Evolutionary conservation across 352 stramenopile species (phyloP).

Genomic region (Aphanomyces invadans): DNA sequence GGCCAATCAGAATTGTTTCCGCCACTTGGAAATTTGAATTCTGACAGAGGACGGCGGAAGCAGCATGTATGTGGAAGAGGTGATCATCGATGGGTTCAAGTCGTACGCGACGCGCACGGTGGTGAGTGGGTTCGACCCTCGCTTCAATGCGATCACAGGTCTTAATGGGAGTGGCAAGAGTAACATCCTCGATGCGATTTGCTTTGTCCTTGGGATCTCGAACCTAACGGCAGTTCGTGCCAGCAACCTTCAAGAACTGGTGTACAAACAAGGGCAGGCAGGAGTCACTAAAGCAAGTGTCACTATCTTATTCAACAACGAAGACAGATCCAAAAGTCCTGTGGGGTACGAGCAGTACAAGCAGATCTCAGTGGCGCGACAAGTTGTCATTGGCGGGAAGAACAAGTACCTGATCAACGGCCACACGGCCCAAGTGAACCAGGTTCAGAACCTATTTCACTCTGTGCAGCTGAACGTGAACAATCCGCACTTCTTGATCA

Average conservation of each 20-base stretch:
- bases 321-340: conserved; percentile 86
- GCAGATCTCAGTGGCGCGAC: conserved; percentile 97
- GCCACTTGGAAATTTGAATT: not conserved
- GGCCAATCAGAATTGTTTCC: conserved; percentile 13
- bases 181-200: conserved; percentile 99
- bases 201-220: conserved; percentile 99
- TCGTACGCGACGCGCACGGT: conserved; percentile 98
- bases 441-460: conserved; percentile 99
- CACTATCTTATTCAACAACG: conserved; percentile 99
- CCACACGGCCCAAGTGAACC: conserved; percentile 92
- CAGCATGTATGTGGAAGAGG: conserved; percentile 98
- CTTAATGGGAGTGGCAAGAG: conserved; percentile 99
- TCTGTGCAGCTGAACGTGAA: conserved; percentile 99
- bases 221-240: conserved; percentile 98
- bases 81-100: conserved; percentile 99
- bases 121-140: conserved; percentile 96
- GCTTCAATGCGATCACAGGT: conserved; percentile 99
- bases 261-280: conserved; percentile 99
- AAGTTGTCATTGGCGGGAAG: conserved; percentile 97
- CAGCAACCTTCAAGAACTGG: conserved; percentile 97
- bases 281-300: conserved; percentile 98
- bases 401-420: conserved; percentile 99
- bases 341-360: conserved; percentile 97
- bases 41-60: not conserved
- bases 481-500: conserved; percentile 99